These are phyloP conservation scores for Tulasnella sp. DNA, from an alignment of 768 basidiomycete species.

Conservation along the genomic window DNA sequence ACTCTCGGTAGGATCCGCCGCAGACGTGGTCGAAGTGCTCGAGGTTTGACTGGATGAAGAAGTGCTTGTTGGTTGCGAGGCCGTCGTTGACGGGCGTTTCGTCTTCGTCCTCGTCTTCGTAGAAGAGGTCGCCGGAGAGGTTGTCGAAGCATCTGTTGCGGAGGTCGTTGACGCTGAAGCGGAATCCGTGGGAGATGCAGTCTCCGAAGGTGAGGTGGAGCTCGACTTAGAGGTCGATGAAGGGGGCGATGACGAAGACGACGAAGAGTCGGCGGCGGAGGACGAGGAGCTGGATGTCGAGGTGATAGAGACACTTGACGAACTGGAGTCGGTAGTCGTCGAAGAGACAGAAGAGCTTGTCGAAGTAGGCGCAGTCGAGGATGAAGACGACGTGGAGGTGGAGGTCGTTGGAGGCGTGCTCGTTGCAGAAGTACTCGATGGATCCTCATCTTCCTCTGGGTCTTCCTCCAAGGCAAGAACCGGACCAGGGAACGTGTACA, in stretches of 20 bases:
- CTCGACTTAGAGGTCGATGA: too few relatives aligned
- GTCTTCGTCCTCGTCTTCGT: not conserved
- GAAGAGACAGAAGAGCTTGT: not conserved
- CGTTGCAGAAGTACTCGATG: not conserved
- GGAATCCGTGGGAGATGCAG: not conserved
- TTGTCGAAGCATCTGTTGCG: not conserved
- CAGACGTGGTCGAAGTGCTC: not conserved
- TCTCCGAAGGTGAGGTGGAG: not conserved
- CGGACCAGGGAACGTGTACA: slow-evolving; percentile 15
- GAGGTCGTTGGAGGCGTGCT: not conserved
- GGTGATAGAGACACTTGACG: not conserved
- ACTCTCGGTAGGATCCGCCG: not conserved
- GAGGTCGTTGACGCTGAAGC: not conserved
- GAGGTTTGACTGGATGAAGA: not conserved
- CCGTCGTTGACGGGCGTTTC: not conserved
- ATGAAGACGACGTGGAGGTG: not conserved
- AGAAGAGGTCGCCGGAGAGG: not conserved
- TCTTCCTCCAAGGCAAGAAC: slow-evolving; percentile 10
- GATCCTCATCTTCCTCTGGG: not conserved
- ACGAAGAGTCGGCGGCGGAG: not conserved
- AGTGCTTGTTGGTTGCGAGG: not conserved
- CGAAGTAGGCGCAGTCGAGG: not conserved
- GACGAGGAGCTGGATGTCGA: not conserved
- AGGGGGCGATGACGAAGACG: not conserved
- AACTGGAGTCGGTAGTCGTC: not conserved